These are phyloP conservation scores for Lepidopterella palustris DNA, from an alignment of 495 filamentous ascomycete genomes.

Conservation along the genomic window DNA sequence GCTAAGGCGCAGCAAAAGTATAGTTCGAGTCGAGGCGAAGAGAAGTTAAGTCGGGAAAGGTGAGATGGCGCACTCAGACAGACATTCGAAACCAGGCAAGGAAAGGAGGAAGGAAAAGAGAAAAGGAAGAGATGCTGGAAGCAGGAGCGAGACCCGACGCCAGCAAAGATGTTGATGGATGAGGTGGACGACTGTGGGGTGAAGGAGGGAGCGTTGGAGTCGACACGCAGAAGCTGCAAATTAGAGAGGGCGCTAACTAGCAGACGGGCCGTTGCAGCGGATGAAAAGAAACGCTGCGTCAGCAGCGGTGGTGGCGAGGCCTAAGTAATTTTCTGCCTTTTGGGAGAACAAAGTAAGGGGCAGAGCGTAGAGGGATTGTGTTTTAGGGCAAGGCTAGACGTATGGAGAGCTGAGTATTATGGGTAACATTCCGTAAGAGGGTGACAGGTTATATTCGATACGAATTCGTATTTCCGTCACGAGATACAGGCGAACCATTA, in stretches of 20 bases:
- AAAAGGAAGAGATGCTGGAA: constrained; percentile 19
- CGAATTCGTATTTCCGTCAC: too few relatives aligned
- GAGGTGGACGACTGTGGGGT: constrained; percentile 21
- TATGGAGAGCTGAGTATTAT: too few relatives aligned
- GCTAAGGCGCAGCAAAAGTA: neutral
- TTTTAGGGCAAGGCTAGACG: too few relatives aligned
- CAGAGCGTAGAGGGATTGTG: too few relatives aligned
- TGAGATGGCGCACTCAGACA: constrained; percentile 9
- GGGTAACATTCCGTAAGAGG: too few relatives aligned
- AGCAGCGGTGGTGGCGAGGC: neutral
- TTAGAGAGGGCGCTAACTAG: constrained; percentile 3
- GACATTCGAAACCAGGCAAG: constrained; percentile 20
- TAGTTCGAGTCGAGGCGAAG: constrained; percentile 12
- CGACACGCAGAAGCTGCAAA: neutral
- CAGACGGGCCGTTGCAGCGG: constrained; percentile 7
- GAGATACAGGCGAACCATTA: too few relatives aligned
- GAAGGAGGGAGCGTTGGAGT: constrained; percentile 7
- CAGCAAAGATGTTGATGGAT: constrained; percentile 23
- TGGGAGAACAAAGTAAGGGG: neutral
- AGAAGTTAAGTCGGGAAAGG: constrained; percentile 8
- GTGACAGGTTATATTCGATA: too few relatives aligned
- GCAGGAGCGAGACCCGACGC: constrained; percentile 26
- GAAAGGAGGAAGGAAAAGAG: constrained; percentile 22
- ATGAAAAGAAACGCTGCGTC: neutral
- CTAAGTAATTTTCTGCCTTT: neutral